Percentiles rank a stretch among this genome's conserved stretches.
phyloP scores from a whole-genome alignment of 805 yeast genomes.

The Ogataea glucozyma region DNA sequence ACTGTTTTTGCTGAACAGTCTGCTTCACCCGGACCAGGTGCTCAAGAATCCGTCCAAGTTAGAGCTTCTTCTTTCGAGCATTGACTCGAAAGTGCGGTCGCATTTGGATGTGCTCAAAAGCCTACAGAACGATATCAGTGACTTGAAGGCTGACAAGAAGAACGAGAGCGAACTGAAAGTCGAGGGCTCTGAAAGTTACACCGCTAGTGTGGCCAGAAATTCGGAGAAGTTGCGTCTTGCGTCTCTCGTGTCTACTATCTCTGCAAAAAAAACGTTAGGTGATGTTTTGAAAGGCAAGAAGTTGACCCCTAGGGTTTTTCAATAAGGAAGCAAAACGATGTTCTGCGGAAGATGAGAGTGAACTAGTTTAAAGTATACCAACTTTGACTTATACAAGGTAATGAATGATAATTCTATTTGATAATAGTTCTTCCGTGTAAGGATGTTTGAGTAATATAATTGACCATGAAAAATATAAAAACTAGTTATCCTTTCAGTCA shows the following conservation, averaged over 20 bases:
- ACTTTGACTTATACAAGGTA: no score
- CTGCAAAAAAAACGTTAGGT: slow-evolving; percentile 17
- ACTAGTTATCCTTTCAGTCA: no score
- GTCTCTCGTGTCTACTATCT: slow-evolving; percentile 12
- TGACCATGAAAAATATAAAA: no score
- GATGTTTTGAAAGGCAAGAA: slow-evolving; percentile 8
- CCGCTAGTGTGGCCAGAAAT: not conserved
- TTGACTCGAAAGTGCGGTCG: slow-evolving; percentile 28
- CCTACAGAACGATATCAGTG: slow-evolving; percentile 19
- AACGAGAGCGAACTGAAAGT: not conserved
- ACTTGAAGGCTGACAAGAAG: slow-evolving; percentile 2
- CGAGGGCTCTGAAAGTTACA: no score
- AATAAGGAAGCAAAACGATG: not conserved
- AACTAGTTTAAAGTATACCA: no score
- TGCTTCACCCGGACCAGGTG: slow-evolving; percentile 33
- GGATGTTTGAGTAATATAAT: no score
- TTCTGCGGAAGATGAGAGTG: not conserved
- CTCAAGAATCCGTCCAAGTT: slow-evolving; percentile 30
- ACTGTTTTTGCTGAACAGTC: slow-evolving; percentile 31
- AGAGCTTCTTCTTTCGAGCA: slow-evolving; percentile 28
- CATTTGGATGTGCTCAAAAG: slow-evolving; percentile 20
- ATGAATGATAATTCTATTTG: no score
- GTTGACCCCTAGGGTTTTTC: not conserved
- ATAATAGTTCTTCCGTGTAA: no score
- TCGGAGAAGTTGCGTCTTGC: slow-evolving; percentile 16